A percentile compares a stretch with the other conserved stretches of the same genome.
Conservation (phyloP, 192 early-diverging fungal genomes). For the Backusella australiensis region DNA sequence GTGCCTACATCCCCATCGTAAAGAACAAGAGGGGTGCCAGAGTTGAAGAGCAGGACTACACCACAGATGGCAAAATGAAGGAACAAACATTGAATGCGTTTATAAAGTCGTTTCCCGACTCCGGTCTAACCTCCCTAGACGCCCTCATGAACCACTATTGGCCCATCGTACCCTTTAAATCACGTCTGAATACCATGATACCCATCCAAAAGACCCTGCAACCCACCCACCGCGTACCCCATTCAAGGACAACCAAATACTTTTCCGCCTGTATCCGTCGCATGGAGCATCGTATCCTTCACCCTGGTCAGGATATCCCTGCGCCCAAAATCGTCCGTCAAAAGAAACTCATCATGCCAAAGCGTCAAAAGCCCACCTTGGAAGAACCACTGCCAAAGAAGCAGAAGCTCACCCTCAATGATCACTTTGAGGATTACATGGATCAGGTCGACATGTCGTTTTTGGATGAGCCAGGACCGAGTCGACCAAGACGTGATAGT, state of each 20-base stretch:
- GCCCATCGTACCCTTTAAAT: neutral
- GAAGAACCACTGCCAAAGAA: neutral
- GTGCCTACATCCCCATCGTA: constrained; percentile 30
- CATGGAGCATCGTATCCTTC: constrained; percentile 18
- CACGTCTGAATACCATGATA: neutral
- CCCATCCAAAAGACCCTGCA: neutral
- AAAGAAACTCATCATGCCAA: neutral
- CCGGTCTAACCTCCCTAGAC: neutral
- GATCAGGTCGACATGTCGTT: neutral
- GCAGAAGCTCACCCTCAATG: neutral
- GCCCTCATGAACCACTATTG: constrained; percentile 1
- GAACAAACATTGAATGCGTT: neutral
- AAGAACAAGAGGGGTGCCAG: constrained; percentile 31
- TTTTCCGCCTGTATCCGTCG: neutral
- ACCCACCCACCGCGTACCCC: neutral
- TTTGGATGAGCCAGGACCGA: neutral
- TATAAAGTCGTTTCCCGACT: neutral
- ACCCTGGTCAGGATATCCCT: neutral
- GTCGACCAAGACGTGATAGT: too few species aligned
- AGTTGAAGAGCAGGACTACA: constrained; percentile 19
- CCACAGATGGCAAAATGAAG: constrained; percentile 25
- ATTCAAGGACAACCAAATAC: constrained; percentile 9
- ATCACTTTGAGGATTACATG: neutral
- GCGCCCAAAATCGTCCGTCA: neutral
- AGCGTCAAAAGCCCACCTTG: neutral